These are phyloP conservation scores for Panicum miliaceum DNA, from an alignment of 176 grass and related monocot species.

Conservation along the genomic window DNA sequence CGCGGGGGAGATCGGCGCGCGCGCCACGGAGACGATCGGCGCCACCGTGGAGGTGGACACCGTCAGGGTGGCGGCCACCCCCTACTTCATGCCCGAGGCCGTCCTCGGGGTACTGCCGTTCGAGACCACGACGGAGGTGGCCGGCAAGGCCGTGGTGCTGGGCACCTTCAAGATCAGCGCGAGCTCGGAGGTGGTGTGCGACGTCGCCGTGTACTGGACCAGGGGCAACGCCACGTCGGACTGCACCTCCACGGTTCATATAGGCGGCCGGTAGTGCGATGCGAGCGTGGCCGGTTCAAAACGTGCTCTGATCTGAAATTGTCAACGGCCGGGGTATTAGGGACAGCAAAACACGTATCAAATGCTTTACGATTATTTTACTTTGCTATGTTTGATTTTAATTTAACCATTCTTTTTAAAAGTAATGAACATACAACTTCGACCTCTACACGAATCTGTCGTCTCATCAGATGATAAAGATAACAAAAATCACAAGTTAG, in stretches of 20 bases:
- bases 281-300: not conserved
- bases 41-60: constrained; percentile 31
- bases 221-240: constrained; percentile 9
- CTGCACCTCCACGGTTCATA: constrained; percentile 41
- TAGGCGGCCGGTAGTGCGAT: constrained; percentile 34
- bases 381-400: not conserved
- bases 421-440: too few species aligned
- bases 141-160: constrained; percentile 50
- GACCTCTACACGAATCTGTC: too few species aligned
- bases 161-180: constrained; percentile 39
- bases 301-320: not conserved
- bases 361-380: not conserved
- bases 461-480: not conserved
- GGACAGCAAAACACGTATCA: not conserved
- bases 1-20: constrained; percentile 45
- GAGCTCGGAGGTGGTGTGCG: constrained; percentile 39
- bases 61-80: not conserved
- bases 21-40: constrained; percentile 32
- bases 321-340: not conserved
- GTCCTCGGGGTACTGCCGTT: constrained; percentile 27
- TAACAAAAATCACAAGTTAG: not conserved
- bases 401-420: too few species aligned
- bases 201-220: not conserved
- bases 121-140: constrained; percentile 43
- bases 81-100: not conserved